Percentiles rank a stretch among this genome's conserved stretches.
Conservation (phyloP, 768 basidiomycete species). For the Suillus occidentalis region DNA sequence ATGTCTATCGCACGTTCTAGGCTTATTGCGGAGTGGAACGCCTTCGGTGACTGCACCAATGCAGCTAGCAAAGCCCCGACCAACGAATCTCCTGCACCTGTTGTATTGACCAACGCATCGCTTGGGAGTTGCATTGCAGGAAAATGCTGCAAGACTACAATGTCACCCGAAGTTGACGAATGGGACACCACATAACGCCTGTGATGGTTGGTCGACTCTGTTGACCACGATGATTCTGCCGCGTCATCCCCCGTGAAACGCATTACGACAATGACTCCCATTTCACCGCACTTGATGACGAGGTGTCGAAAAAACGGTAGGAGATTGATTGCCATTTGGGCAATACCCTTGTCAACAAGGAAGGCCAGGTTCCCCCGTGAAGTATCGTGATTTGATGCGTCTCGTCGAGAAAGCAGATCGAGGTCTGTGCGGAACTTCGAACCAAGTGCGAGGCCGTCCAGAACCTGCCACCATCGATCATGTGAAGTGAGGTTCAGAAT, state of each 20-base stretch:
- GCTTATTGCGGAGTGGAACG: slow-evolving; percentile 45
- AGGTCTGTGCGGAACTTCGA: slow-evolving; percentile 66
- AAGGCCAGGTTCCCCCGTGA: slow-evolving; percentile 53
- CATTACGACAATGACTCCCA: slow-evolving; percentile 66
- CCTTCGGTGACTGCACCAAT: slow-evolving; percentile 44
- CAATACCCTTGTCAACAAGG: slow-evolving; percentile 67
- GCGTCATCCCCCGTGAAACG: slow-evolving; percentile 44
- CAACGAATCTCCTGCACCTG: slow-evolving; percentile 91
- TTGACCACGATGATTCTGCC: slow-evolving; percentile 48
- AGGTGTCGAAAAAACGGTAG: slow-evolving; percentile 85
- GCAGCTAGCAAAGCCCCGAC: slow-evolving; percentile 81
- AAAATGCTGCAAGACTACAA: slow-evolving; percentile 72
- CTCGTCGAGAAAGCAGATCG: slow-evolving; percentile 52
- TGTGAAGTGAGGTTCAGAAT: slow-evolving; percentile 53
- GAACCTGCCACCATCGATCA: slow-evolving; percentile 60
- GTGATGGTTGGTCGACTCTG: slow-evolving; percentile 45
- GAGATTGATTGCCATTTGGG: slow-evolving; percentile 78
- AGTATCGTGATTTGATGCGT: slow-evolving; percentile 41
- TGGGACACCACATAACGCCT: slow-evolving; percentile 53
- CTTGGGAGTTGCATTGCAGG: slow-evolving; percentile 48
- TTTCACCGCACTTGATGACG: slow-evolving; percentile 80
- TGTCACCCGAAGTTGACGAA: slow-evolving; percentile 43
- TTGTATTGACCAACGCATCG: slow-evolving; percentile 61
- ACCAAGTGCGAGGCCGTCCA: slow-evolving; percentile 67
- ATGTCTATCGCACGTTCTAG: slow-evolving; percentile 47